Base-by-base conservation (phyloP, 257 asterid genomes). In the Petunia secreta region DNA sequence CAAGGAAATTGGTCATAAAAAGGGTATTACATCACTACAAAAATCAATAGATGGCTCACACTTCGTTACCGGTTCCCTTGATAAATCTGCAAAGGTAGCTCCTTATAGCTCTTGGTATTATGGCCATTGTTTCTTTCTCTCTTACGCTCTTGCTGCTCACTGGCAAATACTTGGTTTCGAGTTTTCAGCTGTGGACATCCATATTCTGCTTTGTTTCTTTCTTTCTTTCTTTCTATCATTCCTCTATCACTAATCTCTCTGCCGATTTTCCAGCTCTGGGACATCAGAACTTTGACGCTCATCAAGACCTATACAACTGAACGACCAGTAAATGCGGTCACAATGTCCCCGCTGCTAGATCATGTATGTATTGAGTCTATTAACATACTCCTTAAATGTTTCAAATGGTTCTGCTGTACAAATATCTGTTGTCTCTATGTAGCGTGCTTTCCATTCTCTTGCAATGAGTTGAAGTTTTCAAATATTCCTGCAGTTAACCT, bases 261-360 rank as follows among this genome's bases (percentile, higher is more conserved):
- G 54, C 74, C 68, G 37, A 68, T 63, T 85, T 84, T 46, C 69
- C 91, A 95, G 99, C 98, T 95, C 37, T 95, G 99, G 99, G 98
- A 95, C 85, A 81, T 85, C 63, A 91, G 98, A 84, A 85, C 92
- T 43, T 80, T 95, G 86, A 83, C 90, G 16, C 95, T 93, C 77
- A 83, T 95, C 84, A 95, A 93, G 90, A 93, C 95, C 52, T 95
- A 95, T 78, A 86, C 69, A 38, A 90, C 97, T 37, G 97, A 86
- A 69, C 86, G 94, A 11, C 98, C 96, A 1, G 98, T 93, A 55
- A 95, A 95, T 88, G 99, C 98, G 8, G 99, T 95, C 75, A 78
- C 96, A 36, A 89, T 95, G 98, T 95, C 99, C 41, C 98, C 99
- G 0, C 90, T 93, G 79, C 96, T 93, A 53, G 85, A 93, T 77